Evolutionary conservation across 2,329 filamentous ascomycete genomes (phyloP).

Genomic region (Hypoxylon sp.): DNA sequence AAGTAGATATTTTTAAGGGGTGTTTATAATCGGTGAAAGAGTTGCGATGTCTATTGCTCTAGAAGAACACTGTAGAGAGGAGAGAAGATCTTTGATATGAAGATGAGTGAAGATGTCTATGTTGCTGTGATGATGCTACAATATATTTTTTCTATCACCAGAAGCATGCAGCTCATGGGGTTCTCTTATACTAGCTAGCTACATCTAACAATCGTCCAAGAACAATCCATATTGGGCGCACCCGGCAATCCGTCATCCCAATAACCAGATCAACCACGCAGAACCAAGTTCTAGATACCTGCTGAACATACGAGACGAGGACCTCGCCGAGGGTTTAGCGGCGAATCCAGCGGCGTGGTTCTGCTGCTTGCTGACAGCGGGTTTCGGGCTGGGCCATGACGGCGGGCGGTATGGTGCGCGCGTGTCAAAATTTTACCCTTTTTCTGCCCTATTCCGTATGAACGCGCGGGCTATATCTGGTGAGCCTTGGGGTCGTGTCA

Average conservation of each 20-base stretch:
- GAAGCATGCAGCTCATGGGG: constrained; percentile 12
- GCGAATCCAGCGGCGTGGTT: constrained; percentile 26
- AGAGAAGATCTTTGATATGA: constrained; percentile 22
- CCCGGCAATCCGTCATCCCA: no score
- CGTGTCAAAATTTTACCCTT: constrained; percentile 16
- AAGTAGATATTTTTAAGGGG: constrained; percentile 22
- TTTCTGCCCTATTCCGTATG: no score
- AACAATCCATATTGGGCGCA: no score
- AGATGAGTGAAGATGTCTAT: constrained; percentile 32
- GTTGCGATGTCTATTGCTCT: constrained; percentile 22
- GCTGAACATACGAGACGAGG: constrained; percentile 28
- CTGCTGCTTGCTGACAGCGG: constrained; percentile 7
- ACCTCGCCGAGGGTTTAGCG: constrained; percentile 18
- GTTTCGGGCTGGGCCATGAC: constrained; percentile 25
- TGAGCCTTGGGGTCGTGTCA: constrained; percentile 25
- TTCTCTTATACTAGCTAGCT: constrained; percentile 30
- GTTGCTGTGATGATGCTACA: constrained; percentile 20
- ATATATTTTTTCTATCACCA: constrained; percentile 10
- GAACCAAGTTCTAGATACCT: constrained; percentile 14
- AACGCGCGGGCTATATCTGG: constrained; percentile 10
- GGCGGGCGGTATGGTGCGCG: constrained; percentile 9
- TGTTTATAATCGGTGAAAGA: constrained; percentile 19
- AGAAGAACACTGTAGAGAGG: constrained; percentile 9
- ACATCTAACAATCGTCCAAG: no score
- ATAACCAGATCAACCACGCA: background rate